Evolutionary conservation across 345 rosid species (phyloP).

Genomic region (Citrus sp.): DNA sequence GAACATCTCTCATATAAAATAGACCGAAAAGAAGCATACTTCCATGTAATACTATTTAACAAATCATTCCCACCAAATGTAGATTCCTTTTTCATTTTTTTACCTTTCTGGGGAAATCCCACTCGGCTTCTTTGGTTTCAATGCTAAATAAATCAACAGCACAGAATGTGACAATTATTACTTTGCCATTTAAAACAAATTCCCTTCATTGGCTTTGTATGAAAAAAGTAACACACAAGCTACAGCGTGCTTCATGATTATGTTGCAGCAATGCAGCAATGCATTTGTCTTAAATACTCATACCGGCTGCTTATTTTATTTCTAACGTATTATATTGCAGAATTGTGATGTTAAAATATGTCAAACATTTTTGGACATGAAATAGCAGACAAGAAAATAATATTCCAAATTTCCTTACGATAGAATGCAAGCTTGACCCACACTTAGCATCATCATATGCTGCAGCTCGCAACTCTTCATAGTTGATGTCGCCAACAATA

Average conservation of each 20-base stretch:
- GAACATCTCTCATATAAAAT: not conserved
- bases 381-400: not conserved
- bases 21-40: not conserved
- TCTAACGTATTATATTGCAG: not conserved
- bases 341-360: not conserved
- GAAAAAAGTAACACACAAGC: not conserved
- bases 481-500: constrained; percentile 65
- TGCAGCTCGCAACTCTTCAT: constrained; percentile 73
- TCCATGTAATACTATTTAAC: not conserved
- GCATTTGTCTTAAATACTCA: not conserved
- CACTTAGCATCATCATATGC: constrained; percentile 79
- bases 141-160: not conserved
- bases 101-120: not conserved
- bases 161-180: not conserved
- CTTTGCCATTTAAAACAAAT: not conserved
- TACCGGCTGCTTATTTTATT: not conserved
- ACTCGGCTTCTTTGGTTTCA: no score
- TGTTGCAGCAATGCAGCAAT: not conserved
- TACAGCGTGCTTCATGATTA: not conserved
- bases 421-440: constrained; percentile 72
- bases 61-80: not conserved
- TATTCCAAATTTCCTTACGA: constrained; percentile 53
- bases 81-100: not conserved
- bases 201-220: not conserved
- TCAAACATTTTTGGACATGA: constrained; percentile 3